Conservation (phyloP, 257 asterid species). For the Marsdenia floribunda region DNA sequence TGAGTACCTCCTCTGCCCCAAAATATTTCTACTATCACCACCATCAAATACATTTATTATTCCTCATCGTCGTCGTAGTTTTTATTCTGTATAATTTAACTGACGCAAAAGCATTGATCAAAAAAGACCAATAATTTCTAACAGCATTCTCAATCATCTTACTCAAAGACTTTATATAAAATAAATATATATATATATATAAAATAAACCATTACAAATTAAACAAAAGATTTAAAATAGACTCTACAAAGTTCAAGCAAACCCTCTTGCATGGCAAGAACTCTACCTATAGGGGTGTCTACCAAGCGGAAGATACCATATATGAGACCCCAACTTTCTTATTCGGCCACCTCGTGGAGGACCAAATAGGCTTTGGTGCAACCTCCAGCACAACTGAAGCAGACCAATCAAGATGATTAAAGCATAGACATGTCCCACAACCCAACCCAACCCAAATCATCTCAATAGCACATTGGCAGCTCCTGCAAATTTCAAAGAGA, state of each 20-base stretch:
- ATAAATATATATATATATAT: not conserved
- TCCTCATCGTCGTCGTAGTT: not conserved
- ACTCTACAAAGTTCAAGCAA: conserved; percentile 10
- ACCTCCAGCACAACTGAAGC: conserved; percentile 9
- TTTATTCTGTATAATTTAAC: not conserved
- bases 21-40: not conserved
- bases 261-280: conserved; percentile 9
- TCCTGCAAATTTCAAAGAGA: not conserved
- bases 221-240: not conserved
- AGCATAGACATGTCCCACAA: not conserved
- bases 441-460: not conserved
- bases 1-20: not conserved
- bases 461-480: not conserved
- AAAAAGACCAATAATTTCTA: conserved; percentile 10
- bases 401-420: conserved; percentile 5
- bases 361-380: conserved; percentile 3
- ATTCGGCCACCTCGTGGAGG: not conserved
- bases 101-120: not conserved
- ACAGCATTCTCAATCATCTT: conserved; percentile 3
- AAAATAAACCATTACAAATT: conserved; percentile 2
- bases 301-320: not conserved
- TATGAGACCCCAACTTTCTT: not conserved
- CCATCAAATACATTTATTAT: not conserved
- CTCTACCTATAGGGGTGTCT: not conserved
- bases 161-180: not conserved